Evolutionary conservation across 305 asterid genomes (phyloP).

Genomic region (Solanum chacoense): DNA sequence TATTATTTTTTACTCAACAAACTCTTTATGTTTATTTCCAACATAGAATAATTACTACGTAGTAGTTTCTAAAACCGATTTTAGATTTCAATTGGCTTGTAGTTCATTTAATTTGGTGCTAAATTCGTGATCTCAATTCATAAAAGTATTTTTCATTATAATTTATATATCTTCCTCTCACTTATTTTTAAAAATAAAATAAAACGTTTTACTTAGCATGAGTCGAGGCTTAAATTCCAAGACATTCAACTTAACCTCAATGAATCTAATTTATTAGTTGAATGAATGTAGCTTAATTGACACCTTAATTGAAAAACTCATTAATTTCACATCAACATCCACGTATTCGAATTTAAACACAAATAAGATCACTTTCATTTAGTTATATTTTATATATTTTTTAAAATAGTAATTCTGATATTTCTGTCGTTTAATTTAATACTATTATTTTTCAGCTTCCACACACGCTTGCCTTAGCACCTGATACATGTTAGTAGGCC

Average conservation of each 20-base stretch:
- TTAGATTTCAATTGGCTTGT: neutral
- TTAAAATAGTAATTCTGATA: neutral
- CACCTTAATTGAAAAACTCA: neutral
- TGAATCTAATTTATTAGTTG: neutral
- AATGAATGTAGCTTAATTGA: neutral
- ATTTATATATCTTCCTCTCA: neutral
- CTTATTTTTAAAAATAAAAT: neutral
- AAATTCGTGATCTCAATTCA: neutral
- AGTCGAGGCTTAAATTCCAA: neutral
- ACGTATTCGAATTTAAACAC: neutral
- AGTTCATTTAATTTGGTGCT: neutral
- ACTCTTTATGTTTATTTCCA: neutral
- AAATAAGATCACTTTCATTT: neutral
- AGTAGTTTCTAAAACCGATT: neutral
- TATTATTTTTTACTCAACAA: neutral
- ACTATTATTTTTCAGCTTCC: neutral
- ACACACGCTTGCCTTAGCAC: conserved; percentile 5
- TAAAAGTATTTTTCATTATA: neutral
- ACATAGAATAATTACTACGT: too few species aligned
- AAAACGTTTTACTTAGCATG: too few species aligned
- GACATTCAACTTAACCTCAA: too few species aligned
- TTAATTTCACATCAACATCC: neutral
- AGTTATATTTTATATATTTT: neutral
- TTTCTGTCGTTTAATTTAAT: neutral
- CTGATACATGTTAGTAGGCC: conserved; percentile 59